Evolutionary conservation across 768 basidiomycete genomes (phyloP).

Genomic region (Mycena crocata): DNA sequence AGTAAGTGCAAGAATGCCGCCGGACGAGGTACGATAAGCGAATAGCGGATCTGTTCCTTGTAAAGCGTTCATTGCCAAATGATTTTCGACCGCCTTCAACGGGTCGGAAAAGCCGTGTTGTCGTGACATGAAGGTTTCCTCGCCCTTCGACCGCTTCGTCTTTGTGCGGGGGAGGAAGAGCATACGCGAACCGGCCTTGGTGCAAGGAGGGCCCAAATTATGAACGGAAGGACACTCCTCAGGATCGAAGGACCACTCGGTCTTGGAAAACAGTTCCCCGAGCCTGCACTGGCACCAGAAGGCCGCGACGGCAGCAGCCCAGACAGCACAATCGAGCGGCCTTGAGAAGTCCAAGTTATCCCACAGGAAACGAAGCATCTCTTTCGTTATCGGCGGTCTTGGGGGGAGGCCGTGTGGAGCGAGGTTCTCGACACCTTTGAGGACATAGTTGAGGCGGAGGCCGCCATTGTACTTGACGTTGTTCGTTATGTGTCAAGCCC

Average conservation of each 20-base stretch:
- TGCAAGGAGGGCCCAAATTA: constrained; percentile 5
- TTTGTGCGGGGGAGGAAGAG: constrained; percentile 32
- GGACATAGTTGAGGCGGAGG: constrained; percentile 34
- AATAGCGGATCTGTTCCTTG: not conserved
- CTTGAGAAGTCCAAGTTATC: constrained; percentile 28
- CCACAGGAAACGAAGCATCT: constrained; percentile 36
- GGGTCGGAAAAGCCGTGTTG: not conserved
- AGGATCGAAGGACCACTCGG: constrained; percentile 8
- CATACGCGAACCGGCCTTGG: constrained; percentile 21
- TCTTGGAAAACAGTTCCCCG: constrained; percentile 44
- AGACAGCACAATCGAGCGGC: constrained; percentile 39
- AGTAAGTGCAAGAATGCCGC: not conserved
- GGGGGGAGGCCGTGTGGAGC: constrained; percentile 33
- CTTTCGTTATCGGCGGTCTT: constrained; percentile 34
- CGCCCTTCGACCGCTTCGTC: not conserved
- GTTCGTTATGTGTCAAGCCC: constrained; percentile 49
- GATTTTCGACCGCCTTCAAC: not conserved
- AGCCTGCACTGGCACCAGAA: constrained; percentile 48
- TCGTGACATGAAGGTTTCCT: not conserved
- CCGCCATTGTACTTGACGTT: constrained; percentile 36
- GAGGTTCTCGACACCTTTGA: constrained; percentile 39
- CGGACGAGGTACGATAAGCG: not conserved
- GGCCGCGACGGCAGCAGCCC: constrained; percentile 37
- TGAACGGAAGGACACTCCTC: constrained; percentile 12
- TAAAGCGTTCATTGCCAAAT: not conserved